Base-by-base conservation (phyloP, 2,329 filamentous ascomycete species). In the Xylariales sp. region DNA sequence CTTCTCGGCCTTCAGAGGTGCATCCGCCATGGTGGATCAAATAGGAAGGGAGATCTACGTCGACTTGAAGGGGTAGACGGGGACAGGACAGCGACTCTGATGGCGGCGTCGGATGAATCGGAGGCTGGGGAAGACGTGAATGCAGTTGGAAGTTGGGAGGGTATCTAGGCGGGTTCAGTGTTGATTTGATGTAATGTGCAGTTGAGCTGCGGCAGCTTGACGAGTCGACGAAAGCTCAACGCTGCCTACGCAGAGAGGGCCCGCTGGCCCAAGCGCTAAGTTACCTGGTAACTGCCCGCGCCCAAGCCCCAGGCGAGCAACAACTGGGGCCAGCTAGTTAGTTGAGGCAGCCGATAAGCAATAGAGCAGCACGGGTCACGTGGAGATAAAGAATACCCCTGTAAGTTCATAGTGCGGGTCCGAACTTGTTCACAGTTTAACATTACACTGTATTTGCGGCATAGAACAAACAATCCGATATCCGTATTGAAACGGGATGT, bases 1-100 rank as follows among this genome's bases (percentile, higher is more conserved):
- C 84, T 95, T 96, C 75, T 98, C 93, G 59, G 91, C 88, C 79
- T 94, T 95, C 65, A 93, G 67, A 57, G 76, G 67, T 66, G 81
- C 81, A 67, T 89, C 86, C 57, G 89, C 85, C 89, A 95, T 95
- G 61, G 50, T 75, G 64, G 19, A 31, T 13, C 6, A 38, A 23
- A 8, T 27, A 15, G 6, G 2, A n/a, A n/a, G 23, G 8, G 23
- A n/a, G 23, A 8, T 25, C 3, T n/a, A 28, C 21, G 19, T 33
- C 12, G 31, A 21, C 5, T 17, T n/a, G 23, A 25, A 25, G 23
- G 23, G 23, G n/a, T 25, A n/a, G 8, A 8, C 23, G n/a, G 23
- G 23, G n/a, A 8, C 23, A 25, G 23, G n/a, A n/a, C n/a, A n/a
- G n/a, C n/a, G n/a, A n/a, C n/a, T n/a, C n/a, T n/a, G n/a, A n/a